Percentiles rank a stretch among this genome's conserved stretches.
phyloP scores from a whole-genome alignment of 768 basidiomycete genomes.

The Leccinum uliginosum region DNA sequence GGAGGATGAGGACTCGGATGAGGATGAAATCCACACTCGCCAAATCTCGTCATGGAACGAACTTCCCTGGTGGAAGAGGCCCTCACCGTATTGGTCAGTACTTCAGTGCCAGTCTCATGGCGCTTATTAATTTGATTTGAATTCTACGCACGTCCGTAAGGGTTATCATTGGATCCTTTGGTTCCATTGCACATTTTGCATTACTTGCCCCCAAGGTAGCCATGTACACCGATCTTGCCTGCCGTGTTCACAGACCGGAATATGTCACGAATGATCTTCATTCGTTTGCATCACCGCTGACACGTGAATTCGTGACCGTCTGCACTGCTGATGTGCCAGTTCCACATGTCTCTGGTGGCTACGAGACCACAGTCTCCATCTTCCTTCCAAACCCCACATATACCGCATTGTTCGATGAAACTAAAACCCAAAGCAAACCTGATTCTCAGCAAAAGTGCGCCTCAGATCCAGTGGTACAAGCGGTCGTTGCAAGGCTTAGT shows the following conservation, averaged over 20 bases:
- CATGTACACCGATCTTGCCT: conserved; percentile 69
- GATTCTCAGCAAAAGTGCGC: conserved; percentile 40
- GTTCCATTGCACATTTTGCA: conserved; percentile 50
- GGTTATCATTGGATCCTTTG: conserved; percentile 54
- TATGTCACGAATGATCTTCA: conserved; percentile 22
- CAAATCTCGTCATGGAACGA: conserved; percentile 23
- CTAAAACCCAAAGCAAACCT: background rate
- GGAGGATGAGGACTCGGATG: conserved; percentile 18
- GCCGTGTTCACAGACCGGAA: conserved; percentile 62
- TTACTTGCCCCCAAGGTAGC: conserved; percentile 70
- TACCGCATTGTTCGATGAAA: background rate
- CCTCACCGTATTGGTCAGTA: conserved; percentile 69
- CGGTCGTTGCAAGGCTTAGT: conserved; percentile 62
- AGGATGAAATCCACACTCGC: conserved; percentile 28
- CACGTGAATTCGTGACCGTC: background rate
- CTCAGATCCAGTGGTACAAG: conserved; percentile 68
- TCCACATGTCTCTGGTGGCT: background rate
- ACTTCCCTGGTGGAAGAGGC: conserved; percentile 71
- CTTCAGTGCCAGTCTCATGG: conserved; percentile 32
- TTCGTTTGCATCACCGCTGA: background rate
- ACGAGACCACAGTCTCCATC: background rate
- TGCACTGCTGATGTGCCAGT: background rate
- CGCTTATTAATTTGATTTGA: background rate
- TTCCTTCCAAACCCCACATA: conserved; percentile 4
- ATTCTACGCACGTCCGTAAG: conserved; percentile 32